Percentiles rank a stretch among this genome's conserved stretches.
These are phyloP conservation scores for Fagus sylvatica DNA, from an alignment of 306 rosid genomes.

Conservation along the genomic window DNA sequence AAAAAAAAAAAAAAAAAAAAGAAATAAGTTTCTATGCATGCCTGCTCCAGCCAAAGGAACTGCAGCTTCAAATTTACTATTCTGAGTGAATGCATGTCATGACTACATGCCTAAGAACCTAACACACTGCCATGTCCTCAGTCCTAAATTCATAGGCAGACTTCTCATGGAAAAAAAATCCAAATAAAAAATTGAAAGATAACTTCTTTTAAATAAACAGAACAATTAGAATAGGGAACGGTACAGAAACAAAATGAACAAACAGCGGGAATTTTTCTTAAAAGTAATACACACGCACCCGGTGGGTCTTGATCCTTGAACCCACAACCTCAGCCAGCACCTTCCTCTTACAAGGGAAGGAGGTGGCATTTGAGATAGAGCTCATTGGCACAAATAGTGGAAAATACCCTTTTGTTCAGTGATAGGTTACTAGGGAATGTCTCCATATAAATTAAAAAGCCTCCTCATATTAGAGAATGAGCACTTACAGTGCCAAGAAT, in stretches of 20 bases:
- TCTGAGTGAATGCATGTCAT: not conserved
- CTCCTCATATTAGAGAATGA: constrained; percentile 11
- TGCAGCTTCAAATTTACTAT: not conserved
- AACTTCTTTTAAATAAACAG: not conserved
- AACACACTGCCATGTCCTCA: not conserved
- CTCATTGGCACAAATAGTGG: not conserved
- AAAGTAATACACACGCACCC: too few species aligned
- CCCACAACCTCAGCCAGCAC: too few species aligned
- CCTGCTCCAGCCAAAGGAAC: too few species aligned
- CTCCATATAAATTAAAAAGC: constrained; percentile 15
- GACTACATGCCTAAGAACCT: not conserved
- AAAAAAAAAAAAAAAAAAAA: too few species aligned
- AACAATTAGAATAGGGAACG: not conserved
- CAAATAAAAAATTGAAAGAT: not conserved
- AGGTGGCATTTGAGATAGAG: too few species aligned
- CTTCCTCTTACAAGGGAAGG: too few species aligned
- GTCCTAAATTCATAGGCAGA: not conserved
- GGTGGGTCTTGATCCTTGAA: too few species aligned
- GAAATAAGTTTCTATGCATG: too few species aligned
- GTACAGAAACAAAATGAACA: not conserved
- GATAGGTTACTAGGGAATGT: not conserved
- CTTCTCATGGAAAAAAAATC: not conserved
- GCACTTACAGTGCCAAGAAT: constrained; percentile 92
- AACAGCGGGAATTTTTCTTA: not conserved
- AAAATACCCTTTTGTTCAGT: not conserved